These are phyloP conservation scores for Melanogaster broomeanus DNA, from an alignment of 768 basidiomycete genomes.

Conservation along the genomic window DNA sequence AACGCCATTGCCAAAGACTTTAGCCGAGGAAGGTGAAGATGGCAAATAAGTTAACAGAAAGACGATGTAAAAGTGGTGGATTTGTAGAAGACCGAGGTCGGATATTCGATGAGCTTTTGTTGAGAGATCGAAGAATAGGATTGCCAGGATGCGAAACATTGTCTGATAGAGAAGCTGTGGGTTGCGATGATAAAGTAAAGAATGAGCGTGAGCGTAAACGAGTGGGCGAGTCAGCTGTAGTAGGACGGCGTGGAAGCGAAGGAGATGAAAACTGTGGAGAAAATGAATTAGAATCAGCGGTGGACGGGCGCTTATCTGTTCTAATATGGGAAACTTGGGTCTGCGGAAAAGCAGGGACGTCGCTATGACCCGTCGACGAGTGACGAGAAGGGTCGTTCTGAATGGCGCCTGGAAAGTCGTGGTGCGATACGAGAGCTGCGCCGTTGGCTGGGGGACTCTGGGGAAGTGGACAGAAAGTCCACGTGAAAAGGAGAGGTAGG, in stretches of 20 bases:
- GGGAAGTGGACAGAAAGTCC: slow-evolving; percentile 27
- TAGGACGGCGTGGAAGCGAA: slow-evolving; percentile 34
- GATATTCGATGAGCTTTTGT: slow-evolving; percentile 36
- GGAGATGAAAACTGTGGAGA: slow-evolving; percentile 18
- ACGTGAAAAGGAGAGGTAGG: slow-evolving; percentile 45
- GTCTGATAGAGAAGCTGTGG: slow-evolving; percentile 12
- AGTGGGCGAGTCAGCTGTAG: slow-evolving; percentile 43
- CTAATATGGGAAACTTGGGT: slow-evolving; percentile 1
- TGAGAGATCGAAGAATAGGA: slow-evolving; percentile 12
- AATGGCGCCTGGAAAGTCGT: slow-evolving; percentile 47
- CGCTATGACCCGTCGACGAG: slow-evolving; percentile 6
- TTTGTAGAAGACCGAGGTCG: slow-evolving; percentile 58
- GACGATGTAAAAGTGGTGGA: slow-evolving; percentile 67
- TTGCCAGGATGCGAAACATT: slow-evolving; percentile 1
- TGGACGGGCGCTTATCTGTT: slow-evolving; percentile 15
- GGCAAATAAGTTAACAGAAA: slow-evolving; percentile 69
- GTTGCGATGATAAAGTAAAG: slow-evolving; percentile 28
- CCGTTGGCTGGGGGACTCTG: slow-evolving; percentile 17
- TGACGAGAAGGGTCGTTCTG: slow-evolving; percentile 31
- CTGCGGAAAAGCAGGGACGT: slow-evolving; percentile 14
- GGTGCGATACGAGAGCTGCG: slow-evolving; percentile 21
- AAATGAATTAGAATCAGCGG: slow-evolving; percentile 15
- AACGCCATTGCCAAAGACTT: slow-evolving; percentile 12
- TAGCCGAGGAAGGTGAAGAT: slow-evolving; percentile 40
- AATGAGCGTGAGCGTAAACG: slow-evolving; percentile 28